phyloP scores from a whole-genome alignment of 169 alveolate species.

The Eimeria brunetti region DNA sequence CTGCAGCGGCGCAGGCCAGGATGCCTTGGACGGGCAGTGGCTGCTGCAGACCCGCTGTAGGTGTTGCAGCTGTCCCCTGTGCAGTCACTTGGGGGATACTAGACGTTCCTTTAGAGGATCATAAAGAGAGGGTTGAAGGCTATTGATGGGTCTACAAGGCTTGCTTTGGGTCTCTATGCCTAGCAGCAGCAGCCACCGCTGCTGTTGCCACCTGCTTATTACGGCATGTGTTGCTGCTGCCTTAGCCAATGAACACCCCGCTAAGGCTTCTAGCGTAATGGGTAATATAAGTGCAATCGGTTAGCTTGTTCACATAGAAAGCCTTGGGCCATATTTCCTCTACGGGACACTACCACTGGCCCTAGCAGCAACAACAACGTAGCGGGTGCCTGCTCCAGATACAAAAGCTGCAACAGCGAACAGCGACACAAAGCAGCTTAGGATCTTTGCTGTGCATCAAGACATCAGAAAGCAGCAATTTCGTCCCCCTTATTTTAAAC shows the following conservation, averaged over 20 bases:
- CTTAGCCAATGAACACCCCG: background rate
- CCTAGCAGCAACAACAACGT: background rate
- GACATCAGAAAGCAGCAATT: background rate
- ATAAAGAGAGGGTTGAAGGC: conserved; percentile 12
- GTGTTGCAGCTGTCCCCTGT: conserved; percentile 63
- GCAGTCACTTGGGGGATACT: background rate
- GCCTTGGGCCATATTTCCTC: background rate
- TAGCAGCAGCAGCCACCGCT: background rate
- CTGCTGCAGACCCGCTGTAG: conserved; percentile 69
- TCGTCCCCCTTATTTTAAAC: background rate
- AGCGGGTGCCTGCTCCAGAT: conserved; percentile 13
- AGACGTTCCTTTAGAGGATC: conserved; percentile 29
- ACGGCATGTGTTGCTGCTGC: conserved; percentile 37
- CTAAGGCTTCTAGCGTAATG: background rate
- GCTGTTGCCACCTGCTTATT: conserved; percentile 27
- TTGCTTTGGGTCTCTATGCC: conserved; percentile 45
- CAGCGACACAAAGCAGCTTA: background rate
- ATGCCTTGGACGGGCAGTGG: conserved; percentile 75
- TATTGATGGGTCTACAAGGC: conserved; percentile 11
- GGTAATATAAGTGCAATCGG: background rate
- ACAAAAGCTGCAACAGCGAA: conserved; percentile 12
- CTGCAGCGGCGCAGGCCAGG: conserved; percentile 58
- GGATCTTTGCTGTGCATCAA: background rate
- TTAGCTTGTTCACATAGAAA: background rate
- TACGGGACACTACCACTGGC: background rate